Evolutionary conservation across 2,329 filamentous ascomycete genomes (phyloP).

Genomic region (Aspergillus transmontanensis): DNA sequence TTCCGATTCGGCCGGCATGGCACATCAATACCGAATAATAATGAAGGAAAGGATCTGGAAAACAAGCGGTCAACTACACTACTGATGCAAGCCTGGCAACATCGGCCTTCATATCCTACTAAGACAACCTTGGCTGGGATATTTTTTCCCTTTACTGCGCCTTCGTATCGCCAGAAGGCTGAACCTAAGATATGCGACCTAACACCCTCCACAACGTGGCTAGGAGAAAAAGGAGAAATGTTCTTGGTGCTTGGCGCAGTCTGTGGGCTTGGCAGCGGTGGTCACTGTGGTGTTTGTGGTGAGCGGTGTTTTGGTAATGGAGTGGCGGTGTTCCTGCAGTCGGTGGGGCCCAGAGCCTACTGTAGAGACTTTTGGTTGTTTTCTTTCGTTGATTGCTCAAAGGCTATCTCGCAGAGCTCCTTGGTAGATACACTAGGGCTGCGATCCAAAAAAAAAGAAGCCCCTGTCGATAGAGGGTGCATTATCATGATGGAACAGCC

Average conservation of each 20-base stretch:
- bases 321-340: slow-evolving; percentile 29
- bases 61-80: slow-evolving; percentile 5
- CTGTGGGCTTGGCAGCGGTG: slow-evolving; percentile 20
- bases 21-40: not conserved
- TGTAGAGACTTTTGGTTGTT: slow-evolving; percentile 5
- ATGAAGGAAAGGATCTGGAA: not conserved
- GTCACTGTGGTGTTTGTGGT: slow-evolving; percentile 14
- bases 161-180: slow-evolving; percentile 15
- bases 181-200: slow-evolving; percentile 14
- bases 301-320: slow-evolving; percentile 12
- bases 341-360: slow-evolving; percentile 9
- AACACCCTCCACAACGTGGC: slow-evolving; percentile 24
- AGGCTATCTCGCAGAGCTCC: slow-evolving; percentile 13
- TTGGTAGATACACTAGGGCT: not conserved
- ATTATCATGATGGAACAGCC: not conserved
- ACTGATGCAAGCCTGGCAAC: not conserved
- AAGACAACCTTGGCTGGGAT: slow-evolving; percentile 5
- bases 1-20: slow-evolving; percentile 5
- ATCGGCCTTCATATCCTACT: not conserved
- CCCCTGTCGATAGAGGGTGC: not conserved
- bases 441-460: not conserved
- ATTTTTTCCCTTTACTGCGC: not conserved
- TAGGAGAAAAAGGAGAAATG: slow-evolving; percentile 19
- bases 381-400: slow-evolving; percentile 3
- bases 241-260: slow-evolving; percentile 24